Conservation (phyloP, 2,329 filamentous ascomycete species). For the Herpotrichia juniperi region DNA sequence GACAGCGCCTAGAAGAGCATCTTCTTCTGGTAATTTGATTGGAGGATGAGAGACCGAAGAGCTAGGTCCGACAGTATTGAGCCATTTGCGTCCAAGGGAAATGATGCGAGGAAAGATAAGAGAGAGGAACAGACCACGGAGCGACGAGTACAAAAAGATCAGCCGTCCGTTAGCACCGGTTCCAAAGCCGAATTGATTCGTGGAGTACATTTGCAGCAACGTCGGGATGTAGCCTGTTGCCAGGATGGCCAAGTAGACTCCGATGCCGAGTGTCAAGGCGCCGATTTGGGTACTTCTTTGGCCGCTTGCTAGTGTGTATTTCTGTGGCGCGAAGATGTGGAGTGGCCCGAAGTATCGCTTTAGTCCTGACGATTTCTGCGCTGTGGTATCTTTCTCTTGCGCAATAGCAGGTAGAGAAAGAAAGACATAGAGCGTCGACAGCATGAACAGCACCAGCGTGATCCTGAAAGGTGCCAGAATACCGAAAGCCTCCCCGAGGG, state of each 20-base stretch:
- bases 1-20: constrained; percentile 24
- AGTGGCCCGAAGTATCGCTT: constrained; percentile 68
- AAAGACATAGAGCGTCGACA: constrained; percentile 49
- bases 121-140: constrained; percentile 53
- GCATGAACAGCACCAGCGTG: constrained; percentile 63
- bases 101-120: constrained; percentile 54
- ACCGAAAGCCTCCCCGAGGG: constrained; percentile 67
- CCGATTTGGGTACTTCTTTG: constrained; percentile 63
- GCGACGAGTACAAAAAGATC: constrained; percentile 52
- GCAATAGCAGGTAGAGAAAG: constrained; percentile 58
- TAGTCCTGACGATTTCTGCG: constrained; percentile 45
- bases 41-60: constrained; percentile 21
- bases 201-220: constrained; percentile 59
- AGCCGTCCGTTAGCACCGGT: constrained; percentile 54
- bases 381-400: constrained; percentile 43
- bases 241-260: constrained; percentile 71
- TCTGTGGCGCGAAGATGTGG: constrained; percentile 65
- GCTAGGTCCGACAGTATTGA: constrained; percentile 55
- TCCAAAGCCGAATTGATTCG: constrained; percentile 52
- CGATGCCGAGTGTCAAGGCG: constrained; percentile 66
- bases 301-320: constrained; percentile 59
- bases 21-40: constrained; percentile 13
- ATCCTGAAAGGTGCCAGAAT: constrained; percentile 70
- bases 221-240: constrained; percentile 72
- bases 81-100: constrained; percentile 46